phyloP scores from a whole-genome alignment of 2,329 filamentous ascomycete genomes.

The Cyphellophora attinorum region DNA sequence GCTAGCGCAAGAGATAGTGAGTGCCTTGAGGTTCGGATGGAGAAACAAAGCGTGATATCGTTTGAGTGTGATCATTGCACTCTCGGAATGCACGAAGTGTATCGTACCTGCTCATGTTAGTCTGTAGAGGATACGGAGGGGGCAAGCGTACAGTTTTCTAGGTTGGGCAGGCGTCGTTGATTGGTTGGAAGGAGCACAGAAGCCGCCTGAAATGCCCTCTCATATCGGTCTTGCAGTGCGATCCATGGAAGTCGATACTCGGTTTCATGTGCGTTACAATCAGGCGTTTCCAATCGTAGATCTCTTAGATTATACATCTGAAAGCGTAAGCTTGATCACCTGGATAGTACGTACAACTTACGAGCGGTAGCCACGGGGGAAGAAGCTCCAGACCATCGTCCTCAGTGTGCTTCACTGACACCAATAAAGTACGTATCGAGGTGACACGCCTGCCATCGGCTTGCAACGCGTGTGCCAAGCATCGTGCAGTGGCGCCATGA shows the following conservation, averaged over 20 bases:
- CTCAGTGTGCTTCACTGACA: constrained; percentile 18
- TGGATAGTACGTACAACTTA: too few relatives aligned
- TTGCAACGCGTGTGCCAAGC: constrained; percentile 9
- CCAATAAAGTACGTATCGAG: constrained; percentile 15
- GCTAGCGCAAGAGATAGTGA: constrained; percentile 19
- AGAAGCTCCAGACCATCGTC: constrained; percentile 13
- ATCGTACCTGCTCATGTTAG: constrained; percentile 10
- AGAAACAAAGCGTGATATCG: constrained; percentile 18
- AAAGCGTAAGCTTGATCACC: constrained; percentile 45
- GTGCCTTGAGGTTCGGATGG: constrained; percentile 15
- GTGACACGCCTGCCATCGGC: constrained; percentile 12
- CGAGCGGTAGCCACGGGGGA: constrained; percentile 15
- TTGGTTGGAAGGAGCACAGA: constrained; percentile 12
- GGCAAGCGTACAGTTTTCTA: constrained; percentile 13
- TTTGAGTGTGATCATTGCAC: constrained; percentile 17
- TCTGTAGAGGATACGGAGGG: background rate
- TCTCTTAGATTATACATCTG: constrained; percentile 16
- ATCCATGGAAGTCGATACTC: constrained; percentile 16
- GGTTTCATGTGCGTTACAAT: constrained; percentile 16
- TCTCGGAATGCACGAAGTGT: constrained; percentile 18
- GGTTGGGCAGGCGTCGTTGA: constrained; percentile 12
- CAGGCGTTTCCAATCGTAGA: constrained; percentile 17
- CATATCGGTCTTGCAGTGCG: constrained; percentile 16
- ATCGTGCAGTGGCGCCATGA: constrained; percentile 9
- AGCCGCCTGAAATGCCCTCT: constrained; percentile 15